Base-by-base conservation (phyloP, 805 yeast species). In the Komagataella pseudopastoris region DNA sequence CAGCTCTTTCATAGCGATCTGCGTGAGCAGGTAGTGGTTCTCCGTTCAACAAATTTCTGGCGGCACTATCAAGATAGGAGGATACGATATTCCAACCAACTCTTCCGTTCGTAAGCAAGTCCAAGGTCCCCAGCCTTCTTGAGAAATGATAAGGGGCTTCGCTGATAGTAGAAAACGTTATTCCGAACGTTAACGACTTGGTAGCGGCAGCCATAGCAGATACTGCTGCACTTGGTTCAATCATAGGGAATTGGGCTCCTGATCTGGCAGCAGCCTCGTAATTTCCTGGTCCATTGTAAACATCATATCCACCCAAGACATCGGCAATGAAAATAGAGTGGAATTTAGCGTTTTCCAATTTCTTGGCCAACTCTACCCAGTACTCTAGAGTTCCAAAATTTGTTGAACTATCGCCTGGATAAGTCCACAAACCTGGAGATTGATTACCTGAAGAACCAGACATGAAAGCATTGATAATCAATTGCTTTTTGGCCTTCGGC, bases 121-220 rank as follows among this genome's bases (percentile, higher is more conserved):
- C 67, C 47, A 63, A 60, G 4, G 67, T 63, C 10, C 65, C 63
- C 47, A 63, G 55, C 45, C 66, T 54, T 52, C 67, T 58, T 23
- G 62, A 58, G 20, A 63, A 62, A 52, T 60, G 63, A 46, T 60
- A 60, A 2, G 67, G 67, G 12, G 59, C 58, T 50, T 63, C 67
- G 55, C 63, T 62, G 24, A 63, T 61, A 16, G 68, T 64, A 18
- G 61, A 55, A 49, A 61, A 62, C 12, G 68, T 64, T n/a, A 63
- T 56, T 22, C 64, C 67, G 55, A 64, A 63, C n/a, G 60, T 53
- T 18, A 64, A 50, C 44, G 61, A 56, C 46, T 56, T 64, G 60
- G 49, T 66, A 58, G 22, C 68, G 60, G 18, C 61, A 53, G 49
- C 30, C 67, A 72, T 68, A 3, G 71, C 72, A 8, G 67, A 55